Base-by-base conservation (phyloP, 345 rosid genomes). In the Brassica cretica region DNA sequence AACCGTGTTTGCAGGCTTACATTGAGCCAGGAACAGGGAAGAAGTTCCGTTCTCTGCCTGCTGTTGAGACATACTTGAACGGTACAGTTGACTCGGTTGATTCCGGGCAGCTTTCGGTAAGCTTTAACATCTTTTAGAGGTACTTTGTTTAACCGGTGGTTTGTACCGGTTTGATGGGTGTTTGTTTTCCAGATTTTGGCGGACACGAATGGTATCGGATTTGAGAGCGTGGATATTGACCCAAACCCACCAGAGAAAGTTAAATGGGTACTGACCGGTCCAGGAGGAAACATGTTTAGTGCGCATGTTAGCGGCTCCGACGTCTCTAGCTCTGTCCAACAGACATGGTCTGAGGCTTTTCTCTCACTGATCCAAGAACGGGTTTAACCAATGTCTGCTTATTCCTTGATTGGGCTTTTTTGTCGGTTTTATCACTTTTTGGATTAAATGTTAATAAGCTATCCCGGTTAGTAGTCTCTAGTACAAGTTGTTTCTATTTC, bases 261-360 rank as follows among this genome's bases (percentile, higher is more conserved):
- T 4, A 88, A 88, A 62, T 88, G 95, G 92, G 89, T 90, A 68
- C 84, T 88, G 41, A 77, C 78, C 4, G 84, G 88, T 76, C 79
- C 83, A 4, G 58, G 82, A 6, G 88, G 84, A 68, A 77, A 70
- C 61, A 33, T 30, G 39, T 88, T 88, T 85, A 84, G 75, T 24
- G 72, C 89, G 9, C 66, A 75, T 25, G 27, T 87, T 21, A 82
- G 39, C 2, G 91, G 86, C 39, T 79, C 81, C 19, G 58, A 63
- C n/a, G 83, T 87, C 18, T 81, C 89, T 64, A 80, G 82, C 66
- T 82, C 75, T 6, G 83, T 74, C 18, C 74, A 78, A 81, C 81
- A 83, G 60, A 67, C 81, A 72, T 90, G 95, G 91, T 85, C 84
- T 18, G 80, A 85, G 66, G 75, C 82, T 16, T 85, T 88, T 73